Conservation (phyloP, 2,329 filamentous ascomycete genomes). For the Lasiodiplodia citricola region DNA sequence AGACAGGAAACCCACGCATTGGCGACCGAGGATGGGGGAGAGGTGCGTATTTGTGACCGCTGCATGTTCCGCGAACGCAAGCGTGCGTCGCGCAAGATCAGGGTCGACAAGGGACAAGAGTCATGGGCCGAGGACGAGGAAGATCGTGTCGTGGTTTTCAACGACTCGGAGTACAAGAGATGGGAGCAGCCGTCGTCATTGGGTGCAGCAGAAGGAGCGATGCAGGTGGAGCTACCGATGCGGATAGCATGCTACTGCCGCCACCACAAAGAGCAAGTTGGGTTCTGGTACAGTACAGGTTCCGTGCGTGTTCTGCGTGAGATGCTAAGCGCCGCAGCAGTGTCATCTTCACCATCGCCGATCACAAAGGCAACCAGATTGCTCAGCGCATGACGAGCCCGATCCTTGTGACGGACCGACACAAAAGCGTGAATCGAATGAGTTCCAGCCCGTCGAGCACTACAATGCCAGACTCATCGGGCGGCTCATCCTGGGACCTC, state of each 20-base stretch:
- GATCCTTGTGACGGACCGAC: constrained; percentile 84
- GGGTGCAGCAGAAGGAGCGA: constrained; percentile 45
- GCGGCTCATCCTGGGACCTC: too few relatives aligned
- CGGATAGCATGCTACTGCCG: constrained; percentile 93
- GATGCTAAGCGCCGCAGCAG: constrained; percentile 29
- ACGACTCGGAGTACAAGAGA: constrained; percentile 38
- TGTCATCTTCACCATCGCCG: constrained; percentile 90
- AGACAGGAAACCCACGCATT: neutral
- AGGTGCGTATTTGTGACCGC: constrained; percentile 83
- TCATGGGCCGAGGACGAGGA: constrained; percentile 58
- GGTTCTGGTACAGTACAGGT: constrained; percentile 62
- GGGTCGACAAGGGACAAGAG: constrained; percentile 87
- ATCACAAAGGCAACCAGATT: constrained; percentile 72
- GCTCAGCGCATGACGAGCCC: constrained; percentile 84
- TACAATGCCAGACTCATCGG: neutral
- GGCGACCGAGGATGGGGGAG: constrained; percentile 61
- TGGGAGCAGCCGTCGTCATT: constrained; percentile 42
- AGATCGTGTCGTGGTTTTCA: neutral
- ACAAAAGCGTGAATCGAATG: neutral
- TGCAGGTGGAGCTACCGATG: constrained; percentile 84
- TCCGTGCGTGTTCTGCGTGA: neutral
- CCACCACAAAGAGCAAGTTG: constrained; percentile 86
- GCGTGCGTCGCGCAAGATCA: constrained; percentile 83
- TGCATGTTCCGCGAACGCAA: constrained; percentile 88
- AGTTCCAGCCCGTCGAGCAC: neutral